Evolutionary conservation across 176 grass and related monocot genomes (phyloP), one percentile per base, ranked within the genome.

Genomic region (Coix lacrymajobi): DNA sequence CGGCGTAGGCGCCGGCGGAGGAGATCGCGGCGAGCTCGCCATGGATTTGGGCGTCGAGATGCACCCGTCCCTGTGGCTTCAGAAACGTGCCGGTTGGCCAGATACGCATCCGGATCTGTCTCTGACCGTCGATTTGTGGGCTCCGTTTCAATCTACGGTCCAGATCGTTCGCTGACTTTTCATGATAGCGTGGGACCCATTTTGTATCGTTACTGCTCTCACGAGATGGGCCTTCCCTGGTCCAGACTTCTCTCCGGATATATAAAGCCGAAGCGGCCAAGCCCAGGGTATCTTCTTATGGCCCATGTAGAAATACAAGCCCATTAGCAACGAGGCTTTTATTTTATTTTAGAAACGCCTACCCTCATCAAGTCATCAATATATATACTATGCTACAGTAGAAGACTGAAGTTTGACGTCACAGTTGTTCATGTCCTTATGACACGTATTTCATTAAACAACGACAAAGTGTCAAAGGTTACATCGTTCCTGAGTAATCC

Each of bases 21-120:
- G 66, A 49, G 86, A 79, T 81, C 79, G 80, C 88, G 76, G 83
- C 39, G 83, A 66, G 66, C 45, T 82, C 88, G 86, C 73, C 88
- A 87, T 78, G 82, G 77, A 85, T 81, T 81, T 88, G 40, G 70
- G 65, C 25, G 49, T 31, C 16, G 48, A 57, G 68, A 24, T n/a
- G 69, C 25, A 20, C 41, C 46, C 20, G 41, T 79, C 63, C n/a
- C n/a, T 71, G n/a, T 15, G 37, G 70, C 1, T 24, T 71, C 28
- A 4, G 64, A 77, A 83, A 29, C 60, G 33, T 11, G 41, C 28
- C 65, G 71, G 11, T 70, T 57, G 37, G 8, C 20, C 28, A 22
- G 20, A 77, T 32, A 56, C 41, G 51, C 0, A 19, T 7, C 12
- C 16, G 26, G n/a, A 89, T 78, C 72, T 12, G 34, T 62, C 38